Base-by-base conservation (phyloP, 257 asterid genomes). In the Linderniella brevidens region DNA sequence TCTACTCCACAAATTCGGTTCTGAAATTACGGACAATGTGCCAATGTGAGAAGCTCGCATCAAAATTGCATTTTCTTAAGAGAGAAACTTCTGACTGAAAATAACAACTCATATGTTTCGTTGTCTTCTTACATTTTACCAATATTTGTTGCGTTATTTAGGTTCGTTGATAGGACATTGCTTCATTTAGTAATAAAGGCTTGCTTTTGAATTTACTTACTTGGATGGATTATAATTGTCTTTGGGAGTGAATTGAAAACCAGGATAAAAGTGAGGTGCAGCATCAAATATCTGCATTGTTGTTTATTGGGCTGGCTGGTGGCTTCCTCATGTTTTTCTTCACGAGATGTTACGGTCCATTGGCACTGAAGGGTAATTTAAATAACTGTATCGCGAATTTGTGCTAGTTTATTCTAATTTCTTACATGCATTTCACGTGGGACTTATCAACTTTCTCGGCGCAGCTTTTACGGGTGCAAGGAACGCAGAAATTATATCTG, bases 241-340 rank as follows among this genome's bases (percentile, higher is more conserved):
- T 25, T 25, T 25, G 32, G n/a, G n/a, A 25, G 32, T 25, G 32
- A 25, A 25, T 25, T 25, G 32, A 3, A 25, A 25, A 25, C 4
- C 80, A 84, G 92, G 86, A 84, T 49, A 68, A 75, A 62, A 44
- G 54, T 39, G 82, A 55, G 47, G 86, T 77, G 62, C 95, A 84
- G 49, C 95, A 80, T 73, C 93, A 80, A 67, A 84, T 84, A 66
- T 84, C 95, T 32, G 60, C 58, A n/a, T 58, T 84, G 77, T 73
- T 80, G 53, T 77, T 72, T 64, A 61, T 84, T 64, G 95, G 93
- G 20, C 41, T 84, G 68, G 63, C 66, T 41, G 67, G 78, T 70
- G 95, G 95, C 50, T 36, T 56, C 53, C 44, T 71, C 60, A 84
- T 84, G 93, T 64, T 84, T 50, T 20, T 61, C 42, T 73, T 75